Conservation (phyloP, 352 stramenopile genomes). For the Globisporangium apiculatum region DNA sequence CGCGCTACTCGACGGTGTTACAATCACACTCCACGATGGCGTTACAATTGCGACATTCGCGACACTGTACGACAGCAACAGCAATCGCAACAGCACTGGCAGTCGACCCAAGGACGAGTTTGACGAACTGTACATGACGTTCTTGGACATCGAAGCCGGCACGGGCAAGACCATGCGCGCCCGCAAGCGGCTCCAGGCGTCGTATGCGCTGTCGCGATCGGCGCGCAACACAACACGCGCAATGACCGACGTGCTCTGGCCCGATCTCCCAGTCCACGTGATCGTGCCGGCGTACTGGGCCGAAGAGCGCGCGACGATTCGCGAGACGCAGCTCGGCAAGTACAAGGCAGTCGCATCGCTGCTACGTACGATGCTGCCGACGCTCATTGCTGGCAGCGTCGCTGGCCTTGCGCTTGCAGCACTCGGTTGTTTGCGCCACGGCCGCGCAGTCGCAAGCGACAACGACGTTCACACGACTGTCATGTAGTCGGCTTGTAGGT, state of each 20-base stretch:
- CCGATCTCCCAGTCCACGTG: slow-evolving; percentile 39
- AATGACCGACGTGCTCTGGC: slow-evolving; percentile 65
- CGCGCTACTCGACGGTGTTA: slow-evolving; percentile 30
- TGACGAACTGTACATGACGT: slow-evolving; percentile 30
- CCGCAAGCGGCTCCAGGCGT: slow-evolving; percentile 50
- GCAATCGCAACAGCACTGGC: no score
- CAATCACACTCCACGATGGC: slow-evolving; percentile 55
- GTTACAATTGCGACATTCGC: slow-evolving; percentile 5
- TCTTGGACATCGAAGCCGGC: slow-evolving; percentile 55
- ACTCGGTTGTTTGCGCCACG: neutral
- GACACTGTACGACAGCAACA: slow-evolving; percentile 35
- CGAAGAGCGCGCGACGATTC: slow-evolving; percentile 40
- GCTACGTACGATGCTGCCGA: slow-evolving; percentile 42
- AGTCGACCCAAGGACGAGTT: neutral
- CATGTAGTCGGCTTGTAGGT: no score
- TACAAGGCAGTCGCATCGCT: slow-evolving; percentile 45
- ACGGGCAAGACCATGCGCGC: slow-evolving; percentile 68
- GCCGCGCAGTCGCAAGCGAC: no score
- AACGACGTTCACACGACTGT: neutral
- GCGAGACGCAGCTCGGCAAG: slow-evolving; percentile 25
- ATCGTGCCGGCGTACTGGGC: slow-evolving; percentile 58
- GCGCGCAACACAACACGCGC: slow-evolving; percentile 21
- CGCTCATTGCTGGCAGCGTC: slow-evolving; percentile 50
- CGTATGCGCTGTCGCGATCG: slow-evolving; percentile 44
- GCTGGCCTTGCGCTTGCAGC: slow-evolving; percentile 14